Conservation (phyloP, 75 land plant species). For the Chamaecyparis obtusa region DNA sequence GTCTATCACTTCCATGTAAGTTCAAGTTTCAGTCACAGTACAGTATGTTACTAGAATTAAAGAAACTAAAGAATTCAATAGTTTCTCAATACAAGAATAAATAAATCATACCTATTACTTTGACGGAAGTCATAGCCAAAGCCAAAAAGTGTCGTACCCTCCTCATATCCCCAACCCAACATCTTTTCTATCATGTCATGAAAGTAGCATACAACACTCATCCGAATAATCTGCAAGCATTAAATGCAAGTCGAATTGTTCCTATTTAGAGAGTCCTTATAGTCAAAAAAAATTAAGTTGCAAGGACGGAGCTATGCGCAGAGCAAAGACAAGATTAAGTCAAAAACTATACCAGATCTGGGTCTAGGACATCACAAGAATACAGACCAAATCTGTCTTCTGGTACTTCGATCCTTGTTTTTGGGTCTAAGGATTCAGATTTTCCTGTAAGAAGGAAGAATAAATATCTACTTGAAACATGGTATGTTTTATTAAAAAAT, state of each 20-base stretch:
- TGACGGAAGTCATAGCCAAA: constrained; percentile 99
- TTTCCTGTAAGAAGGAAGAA: constrained; percentile 43
- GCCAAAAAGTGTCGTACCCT: constrained; percentile 93
- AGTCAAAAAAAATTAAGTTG: not conserved
- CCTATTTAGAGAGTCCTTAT: constrained; percentile 1
- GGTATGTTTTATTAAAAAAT: not conserved
- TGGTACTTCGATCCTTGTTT: constrained; percentile 75
- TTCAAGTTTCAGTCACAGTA: not conserved
- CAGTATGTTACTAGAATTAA: not conserved
- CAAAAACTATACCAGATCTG: constrained; percentile 67
- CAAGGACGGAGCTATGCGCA: not conserved
- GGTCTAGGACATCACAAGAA: constrained; percentile 94
- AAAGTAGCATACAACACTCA: constrained; percentile 68
- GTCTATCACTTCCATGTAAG: not conserved
- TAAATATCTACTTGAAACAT: not conserved
- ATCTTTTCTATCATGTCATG: constrained; percentile 92
- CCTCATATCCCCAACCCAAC: constrained; percentile 88
- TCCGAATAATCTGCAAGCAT: constrained; percentile 12
- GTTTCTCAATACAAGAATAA: not conserved
- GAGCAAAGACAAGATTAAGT: not conserved
- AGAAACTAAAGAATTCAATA: not conserved
- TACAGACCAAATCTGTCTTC: constrained; percentile 89
- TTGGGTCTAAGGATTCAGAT: constrained; percentile 71
- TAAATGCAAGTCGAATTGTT: not conserved
- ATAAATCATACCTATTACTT: constrained; percentile 77